Percentiles rank a stretch among this genome's conserved stretches.
Conservation (phyloP, 2,329 filamentous ascomycete species). For the Coniochaeta ligniaria region DNA sequence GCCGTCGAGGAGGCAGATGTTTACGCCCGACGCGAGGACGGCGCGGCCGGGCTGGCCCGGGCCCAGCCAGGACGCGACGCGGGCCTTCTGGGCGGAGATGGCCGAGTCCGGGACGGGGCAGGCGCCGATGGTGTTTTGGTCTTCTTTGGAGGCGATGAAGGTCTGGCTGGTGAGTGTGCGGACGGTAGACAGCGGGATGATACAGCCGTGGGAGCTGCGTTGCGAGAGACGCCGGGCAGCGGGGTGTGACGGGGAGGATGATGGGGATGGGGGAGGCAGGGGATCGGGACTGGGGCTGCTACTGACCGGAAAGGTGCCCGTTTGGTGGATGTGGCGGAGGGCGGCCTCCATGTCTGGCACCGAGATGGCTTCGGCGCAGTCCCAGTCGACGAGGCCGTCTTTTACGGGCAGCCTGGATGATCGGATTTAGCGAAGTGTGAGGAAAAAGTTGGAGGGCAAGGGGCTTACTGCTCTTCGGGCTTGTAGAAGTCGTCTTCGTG, state of each 20-base stretch:
- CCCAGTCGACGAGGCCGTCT: slow-evolving; percentile 76
- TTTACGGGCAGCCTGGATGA: slow-evolving; percentile 43
- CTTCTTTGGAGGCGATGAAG: slow-evolving; percentile 48
- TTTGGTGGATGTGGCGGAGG: slow-evolving; percentile 60
- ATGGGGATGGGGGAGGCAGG: background rate
- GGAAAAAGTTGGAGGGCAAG: slow-evolving; percentile 2
- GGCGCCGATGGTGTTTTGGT: slow-evolving; percentile 52
- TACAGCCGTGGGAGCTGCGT: slow-evolving; percentile 19
- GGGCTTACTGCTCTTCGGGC: slow-evolving; percentile 59
- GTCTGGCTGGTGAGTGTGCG: slow-evolving; percentile 25
- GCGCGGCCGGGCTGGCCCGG: slow-evolving; percentile 35
- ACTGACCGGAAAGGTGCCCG: slow-evolving; percentile 59
- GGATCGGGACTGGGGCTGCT: background rate
- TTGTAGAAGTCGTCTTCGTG: slow-evolving; percentile 97
- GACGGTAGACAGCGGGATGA: background rate
- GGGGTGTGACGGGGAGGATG: background rate
- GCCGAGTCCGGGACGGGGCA: slow-evolving; percentile 42
- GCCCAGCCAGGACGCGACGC: slow-evolving; percentile 39
- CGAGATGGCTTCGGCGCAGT: slow-evolving; percentile 74
- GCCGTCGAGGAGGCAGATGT: slow-evolving; percentile 73
- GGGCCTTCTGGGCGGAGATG: slow-evolving; percentile 37
- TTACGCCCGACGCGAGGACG: slow-evolving; percentile 15
- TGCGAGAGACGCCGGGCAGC: slow-evolving; percentile 10
- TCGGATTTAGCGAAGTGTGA: background rate
- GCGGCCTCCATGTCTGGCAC: slow-evolving; percentile 60